Evolutionary conservation across 1,139 yeast species (phyloP), one percentile per base, ranked within the genome.

Genomic region (Candida mesenterica): DNA sequence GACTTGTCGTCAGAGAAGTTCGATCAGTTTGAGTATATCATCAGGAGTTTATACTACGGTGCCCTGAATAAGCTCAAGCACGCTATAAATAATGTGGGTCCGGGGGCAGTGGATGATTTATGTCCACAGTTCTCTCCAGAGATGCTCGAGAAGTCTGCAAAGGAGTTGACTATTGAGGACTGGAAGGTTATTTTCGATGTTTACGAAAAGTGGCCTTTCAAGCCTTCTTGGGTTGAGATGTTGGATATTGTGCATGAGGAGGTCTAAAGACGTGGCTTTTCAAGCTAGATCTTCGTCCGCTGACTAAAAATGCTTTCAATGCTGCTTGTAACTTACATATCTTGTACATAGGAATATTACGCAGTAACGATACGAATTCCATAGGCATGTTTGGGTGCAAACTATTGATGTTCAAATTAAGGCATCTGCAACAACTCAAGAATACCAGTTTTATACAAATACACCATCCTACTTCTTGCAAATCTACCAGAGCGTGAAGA

Each of bases 141-240:
- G 0, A 38, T 81, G 3, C 49, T 77, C 37, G 53, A 71, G 8
- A 75, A 69, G 41, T 51, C 56, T 3, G 76, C 85, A 0, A 58
- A 63, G 14, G 73, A 74, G 3, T 60, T 89, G 39, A 63, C 77
- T 0, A 52, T 65, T 4, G 75, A 73, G 1, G 94, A 88, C 14
- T 66, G 82, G 42, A 42, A 65, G 5, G 48, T 55, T 4, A 53
- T 90, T 6, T 68, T 79, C 3, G 57, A 71, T 4, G 68, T 62
- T 3, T 86, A 82, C 53, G 72, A 69, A 31, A 54, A 62, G 15
- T 90, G 97, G 97, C 94, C 97, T 0, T 90, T 89, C 65, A 88
- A 82, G 57, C 97, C 97, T 1, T 31, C 61, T 0, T 44, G 41
- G 15, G 45, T 48, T 8, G 62, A 57, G 24, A 53, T 52, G 12